phyloP scores from a whole-genome alignment of 768 basidiomycete species.

The Crepidotus variabilis region DNA sequence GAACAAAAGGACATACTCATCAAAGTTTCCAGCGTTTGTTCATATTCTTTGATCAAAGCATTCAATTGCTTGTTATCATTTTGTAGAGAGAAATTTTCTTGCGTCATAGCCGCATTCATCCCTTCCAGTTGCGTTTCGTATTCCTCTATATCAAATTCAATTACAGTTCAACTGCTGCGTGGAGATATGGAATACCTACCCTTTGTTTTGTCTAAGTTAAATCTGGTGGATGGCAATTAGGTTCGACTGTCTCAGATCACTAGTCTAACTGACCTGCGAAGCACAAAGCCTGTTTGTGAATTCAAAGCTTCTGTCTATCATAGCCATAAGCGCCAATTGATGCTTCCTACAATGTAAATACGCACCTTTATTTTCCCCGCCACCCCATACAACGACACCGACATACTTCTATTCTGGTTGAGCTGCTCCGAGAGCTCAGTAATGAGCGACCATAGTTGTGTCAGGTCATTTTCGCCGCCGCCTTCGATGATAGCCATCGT shows the following conservation, averaged over 20 bases:
- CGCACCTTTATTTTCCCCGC: constrained; percentile 78
- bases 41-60: constrained; percentile 90
- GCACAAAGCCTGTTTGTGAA: constrained; percentile 87
- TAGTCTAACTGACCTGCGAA: constrained; percentile 59
- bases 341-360: constrained; percentile 5
- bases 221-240: constrained; percentile 38
- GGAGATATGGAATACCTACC: constrained; percentile 37
- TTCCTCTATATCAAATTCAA: constrained; percentile 52
- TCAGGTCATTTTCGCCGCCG: constrained; percentile 53
- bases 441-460: constrained; percentile 63
- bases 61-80: constrained; percentile 97
- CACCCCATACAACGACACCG: constrained; percentile 68
- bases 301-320: constrained; percentile 81
- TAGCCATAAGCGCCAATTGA: constrained; percentile 1
- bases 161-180: background rate
- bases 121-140: constrained; percentile 88
- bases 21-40: constrained; percentile 90
- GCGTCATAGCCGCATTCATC: constrained; percentile 74
- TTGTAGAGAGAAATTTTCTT: constrained; percentile 81
- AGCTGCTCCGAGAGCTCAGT: constrained; percentile 83
- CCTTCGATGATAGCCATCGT: constrained; percentile 33
- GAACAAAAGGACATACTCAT: constrained; percentile 58
- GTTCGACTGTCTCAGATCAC: background rate
- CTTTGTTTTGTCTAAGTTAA: constrained; percentile 85
- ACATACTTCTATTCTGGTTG: constrained; percentile 69